Conservation (phyloP, 2,329 filamentous ascomycete genomes). For the Boeremia exigua region DNA sequence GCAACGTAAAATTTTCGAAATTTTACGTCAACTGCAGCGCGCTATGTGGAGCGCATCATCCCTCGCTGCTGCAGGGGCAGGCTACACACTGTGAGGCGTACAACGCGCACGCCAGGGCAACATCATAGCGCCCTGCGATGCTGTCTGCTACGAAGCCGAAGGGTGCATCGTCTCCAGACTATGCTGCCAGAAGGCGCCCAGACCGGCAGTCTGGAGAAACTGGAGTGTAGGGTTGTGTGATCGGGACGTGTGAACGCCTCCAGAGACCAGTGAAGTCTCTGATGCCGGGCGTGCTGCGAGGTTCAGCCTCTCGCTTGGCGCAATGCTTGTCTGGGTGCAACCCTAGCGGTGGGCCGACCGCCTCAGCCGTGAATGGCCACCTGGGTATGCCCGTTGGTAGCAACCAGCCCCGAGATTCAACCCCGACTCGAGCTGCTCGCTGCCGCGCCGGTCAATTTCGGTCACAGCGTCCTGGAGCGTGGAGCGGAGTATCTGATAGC, state of each 20-base stretch:
- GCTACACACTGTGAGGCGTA: conserved; percentile 3
- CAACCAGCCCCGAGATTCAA: conserved; percentile 9
- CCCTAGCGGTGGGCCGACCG: conserved; percentile 9
- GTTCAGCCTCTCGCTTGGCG: conserved; percentile 15
- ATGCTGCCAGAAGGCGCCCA: conserved; percentile 3
- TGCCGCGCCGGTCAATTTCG: conserved; percentile 18
- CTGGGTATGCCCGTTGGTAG: conserved; percentile 12
- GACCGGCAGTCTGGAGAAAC: conserved; percentile 12
- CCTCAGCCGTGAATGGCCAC: conserved; percentile 10
- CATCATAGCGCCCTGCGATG: conserved; percentile 15
- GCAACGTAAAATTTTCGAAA: conserved; percentile 36
- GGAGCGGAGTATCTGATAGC: conserved; percentile 16
- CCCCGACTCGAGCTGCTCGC: conserved; percentile 11
- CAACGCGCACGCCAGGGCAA: conserved; percentile 11
- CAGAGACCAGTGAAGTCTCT: conserved; percentile 1
- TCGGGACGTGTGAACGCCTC: background rate
- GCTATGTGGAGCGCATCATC: conserved; percentile 38
- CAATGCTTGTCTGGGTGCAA: conserved; percentile 11
- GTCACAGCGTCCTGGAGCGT: conserved; percentile 12
- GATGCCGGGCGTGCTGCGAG: conserved; percentile 1
- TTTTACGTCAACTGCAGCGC: conserved; percentile 36
- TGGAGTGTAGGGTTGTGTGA: background rate
- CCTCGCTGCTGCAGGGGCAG: conserved; percentile 15
- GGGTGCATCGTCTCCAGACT: conserved; percentile 12
- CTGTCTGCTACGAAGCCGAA: conserved; percentile 8